Evolutionary conservation across 306 rosid species (phyloP).

Genomic region (Medicago arabica): DNA sequence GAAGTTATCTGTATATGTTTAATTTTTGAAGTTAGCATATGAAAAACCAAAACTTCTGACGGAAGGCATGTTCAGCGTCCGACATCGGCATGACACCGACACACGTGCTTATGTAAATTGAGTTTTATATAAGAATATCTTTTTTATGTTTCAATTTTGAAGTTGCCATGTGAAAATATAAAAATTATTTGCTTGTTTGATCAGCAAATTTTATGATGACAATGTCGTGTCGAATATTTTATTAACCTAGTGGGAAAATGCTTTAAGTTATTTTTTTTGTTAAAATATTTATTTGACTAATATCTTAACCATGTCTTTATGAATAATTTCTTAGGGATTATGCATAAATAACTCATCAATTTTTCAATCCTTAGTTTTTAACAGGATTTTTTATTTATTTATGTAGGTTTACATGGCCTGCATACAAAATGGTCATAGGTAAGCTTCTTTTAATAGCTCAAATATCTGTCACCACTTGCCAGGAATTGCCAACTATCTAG

Average conservation of each 20-base stretch:
- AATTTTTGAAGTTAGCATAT: too few species aligned
- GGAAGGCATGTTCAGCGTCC: too few species aligned
- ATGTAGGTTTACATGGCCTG: conserved; percentile 95
- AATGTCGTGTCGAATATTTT: conserved; percentile 22
- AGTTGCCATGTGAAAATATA: conserved; percentile 1
- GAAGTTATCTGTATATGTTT: too few species aligned
- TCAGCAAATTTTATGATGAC: not conserved
- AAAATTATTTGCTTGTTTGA: not conserved
- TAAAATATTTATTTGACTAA: conserved; percentile 18
- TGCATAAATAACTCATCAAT: conserved; percentile 9
- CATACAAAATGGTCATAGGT: conserved; percentile 79
- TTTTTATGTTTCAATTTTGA: conserved; percentile 7
- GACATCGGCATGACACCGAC: too few species aligned
- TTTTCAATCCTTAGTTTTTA: conserved; percentile 22
- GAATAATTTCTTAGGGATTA: conserved; percentile 22
- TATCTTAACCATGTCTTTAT: not conserved
- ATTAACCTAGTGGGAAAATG: conserved; percentile 7
- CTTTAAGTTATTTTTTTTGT: not conserved
- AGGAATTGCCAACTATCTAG: conserved; percentile 25
- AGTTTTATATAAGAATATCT: not conserved
- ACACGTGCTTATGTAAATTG: not conserved
- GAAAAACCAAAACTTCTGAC: too few species aligned
- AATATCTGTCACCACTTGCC: not conserved
- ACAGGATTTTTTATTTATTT: conserved; percentile 28
- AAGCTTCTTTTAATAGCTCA: conserved; percentile 40